A percentile compares a stretch with the other conserved stretches of the same genome.
Conservation (phyloP, 345 rosid species). For the Acer negundo region DNA sequence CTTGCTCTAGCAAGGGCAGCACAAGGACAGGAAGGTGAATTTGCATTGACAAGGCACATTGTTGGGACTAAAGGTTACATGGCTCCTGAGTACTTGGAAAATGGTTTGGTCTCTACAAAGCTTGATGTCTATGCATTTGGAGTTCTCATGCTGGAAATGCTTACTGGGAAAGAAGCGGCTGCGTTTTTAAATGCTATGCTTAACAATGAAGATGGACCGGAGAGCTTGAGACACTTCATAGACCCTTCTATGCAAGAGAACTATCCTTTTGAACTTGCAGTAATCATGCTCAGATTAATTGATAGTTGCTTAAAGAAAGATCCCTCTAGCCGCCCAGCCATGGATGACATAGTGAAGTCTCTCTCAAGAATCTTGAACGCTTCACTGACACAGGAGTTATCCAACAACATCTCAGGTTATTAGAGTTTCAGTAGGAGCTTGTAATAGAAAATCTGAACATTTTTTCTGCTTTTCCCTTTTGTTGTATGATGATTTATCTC, state of each 20-base stretch:
- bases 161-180: constrained; percentile 63
- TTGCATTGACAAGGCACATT: constrained; percentile 74
- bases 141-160: constrained; percentile 60
- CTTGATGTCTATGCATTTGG: constrained; percentile 89
- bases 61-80: constrained; percentile 83
- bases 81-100: constrained; percentile 87
- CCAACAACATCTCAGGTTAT: constrained; percentile 17
- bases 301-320: constrained; percentile 58
- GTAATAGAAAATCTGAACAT: not conserved
- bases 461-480: not conserved
- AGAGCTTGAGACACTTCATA: constrained; percentile 30
- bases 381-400: constrained; percentile 40
- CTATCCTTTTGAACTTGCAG: constrained; percentile 45
- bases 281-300: constrained; percentile 42
- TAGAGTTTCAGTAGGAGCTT: constrained; percentile 14
- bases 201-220: constrained; percentile 27
- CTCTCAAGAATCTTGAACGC: constrained; percentile 50
- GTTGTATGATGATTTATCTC: not conserved
- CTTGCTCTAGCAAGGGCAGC: constrained; percentile 55
- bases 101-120: constrained; percentile 70
- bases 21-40: constrained; percentile 44
- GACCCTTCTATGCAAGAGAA: constrained; percentile 48
- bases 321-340: constrained; percentile 64
- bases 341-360: constrained; percentile 58
- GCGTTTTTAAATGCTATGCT: constrained; percentile 27